A percentile compares a stretch with the other conserved stretches of the same genome.
phyloP scores from a whole-genome alignment of 257 asterid genomes.

The Eustoma russellianum region DNA sequence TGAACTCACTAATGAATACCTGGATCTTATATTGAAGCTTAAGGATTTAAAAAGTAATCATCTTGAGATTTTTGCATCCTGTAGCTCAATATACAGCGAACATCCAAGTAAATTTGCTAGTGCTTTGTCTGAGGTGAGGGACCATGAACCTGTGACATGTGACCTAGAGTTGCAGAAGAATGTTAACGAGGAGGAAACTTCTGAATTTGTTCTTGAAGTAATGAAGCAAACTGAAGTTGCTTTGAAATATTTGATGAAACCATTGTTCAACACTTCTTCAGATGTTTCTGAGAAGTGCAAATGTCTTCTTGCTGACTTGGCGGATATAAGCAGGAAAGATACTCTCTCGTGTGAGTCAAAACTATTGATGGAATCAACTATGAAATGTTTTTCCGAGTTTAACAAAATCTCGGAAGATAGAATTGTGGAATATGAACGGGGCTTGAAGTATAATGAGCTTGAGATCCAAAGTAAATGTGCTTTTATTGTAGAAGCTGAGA shows the following conservation, averaged over 20 bases:
- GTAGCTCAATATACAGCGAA: conserved; percentile 39
- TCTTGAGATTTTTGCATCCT: conserved; percentile 27
- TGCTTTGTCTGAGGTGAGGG: conserved; percentile 48
- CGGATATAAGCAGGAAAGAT: conserved; percentile 14
- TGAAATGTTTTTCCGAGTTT: conserved; percentile 38
- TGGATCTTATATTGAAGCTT: conserved; percentile 66
- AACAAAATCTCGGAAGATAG: conserved; percentile 51
- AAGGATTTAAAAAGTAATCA: conserved; percentile 36
- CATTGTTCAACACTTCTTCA: conserved; percentile 21
- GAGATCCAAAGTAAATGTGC: conserved; percentile 32
- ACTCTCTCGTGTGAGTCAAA: conserved; percentile 8
- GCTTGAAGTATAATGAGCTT: conserved; percentile 20
- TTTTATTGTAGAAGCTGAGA: conserved; percentile 24
- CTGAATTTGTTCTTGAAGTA: conserved; percentile 22
- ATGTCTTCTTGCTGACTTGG: conserved; percentile 18
- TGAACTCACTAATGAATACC: conserved; percentile 86
- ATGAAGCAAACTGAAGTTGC: conserved; percentile 33
- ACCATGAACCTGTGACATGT: conserved; percentile 28
- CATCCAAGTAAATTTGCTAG: conserved; percentile 26
- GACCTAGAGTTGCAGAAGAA: conserved; percentile 21
- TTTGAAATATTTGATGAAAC: conserved; percentile 40
- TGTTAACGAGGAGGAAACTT: conserved; percentile 18
- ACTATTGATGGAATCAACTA: conserved; percentile 17
- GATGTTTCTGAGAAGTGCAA: conserved; percentile 15
- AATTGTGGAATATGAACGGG: conserved; percentile 28